Evolutionary conservation across 2,329 filamentous ascomycete genomes (phyloP), one percentile per base, ranked within the genome.

Genomic region (Volutella citrinella): DNA sequence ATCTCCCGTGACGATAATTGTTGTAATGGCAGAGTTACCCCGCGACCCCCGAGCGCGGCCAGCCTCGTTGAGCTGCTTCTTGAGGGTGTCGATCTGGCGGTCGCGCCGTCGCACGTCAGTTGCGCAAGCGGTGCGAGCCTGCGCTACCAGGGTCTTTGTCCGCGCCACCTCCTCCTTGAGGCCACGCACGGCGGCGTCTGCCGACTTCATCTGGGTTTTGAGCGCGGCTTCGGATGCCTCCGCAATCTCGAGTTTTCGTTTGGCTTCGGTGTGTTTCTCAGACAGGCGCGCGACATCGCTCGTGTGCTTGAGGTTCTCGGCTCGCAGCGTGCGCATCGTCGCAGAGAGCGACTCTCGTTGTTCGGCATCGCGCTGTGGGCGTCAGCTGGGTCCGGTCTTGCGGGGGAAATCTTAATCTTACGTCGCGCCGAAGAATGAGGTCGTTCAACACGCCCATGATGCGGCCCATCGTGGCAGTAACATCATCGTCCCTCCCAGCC

Each of bases 361-460:
- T 45, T 93, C 86, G 43, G 89, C 85, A 63, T 96, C 91, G 58
- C 88, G 86, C 85, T 94, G 60, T 28, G 21, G 6, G 15, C 14
- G 33, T 49, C 37, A 56, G 53, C 39, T 4, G 10, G 11, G n/a
- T 15, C 23, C 19, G 32, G 16, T 14, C 24, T n/a, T 18, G 13
- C 12, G 19, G 24, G 13, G 24, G 6, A 18, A 13, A n/a, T 20
- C 21, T 10, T 17, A 15, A 3, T 42, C 60, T 27, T 69, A 95
- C 88, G 60, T 98, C 93, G 69, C 90, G 80, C 48, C 90, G 79
- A 40, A 96, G 61, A 39, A 98, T 87, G 49, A 98, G 65, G 57
- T 98, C 93, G 62, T 98, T 95, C 30, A 98, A 80, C 16, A 98
- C 75, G 56, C 91, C 86, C 66, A 98, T 95, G 51, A 97, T 82